Conservation (phyloP, 768 basidiomycete species). For the Jaapia argillacea region DNA sequence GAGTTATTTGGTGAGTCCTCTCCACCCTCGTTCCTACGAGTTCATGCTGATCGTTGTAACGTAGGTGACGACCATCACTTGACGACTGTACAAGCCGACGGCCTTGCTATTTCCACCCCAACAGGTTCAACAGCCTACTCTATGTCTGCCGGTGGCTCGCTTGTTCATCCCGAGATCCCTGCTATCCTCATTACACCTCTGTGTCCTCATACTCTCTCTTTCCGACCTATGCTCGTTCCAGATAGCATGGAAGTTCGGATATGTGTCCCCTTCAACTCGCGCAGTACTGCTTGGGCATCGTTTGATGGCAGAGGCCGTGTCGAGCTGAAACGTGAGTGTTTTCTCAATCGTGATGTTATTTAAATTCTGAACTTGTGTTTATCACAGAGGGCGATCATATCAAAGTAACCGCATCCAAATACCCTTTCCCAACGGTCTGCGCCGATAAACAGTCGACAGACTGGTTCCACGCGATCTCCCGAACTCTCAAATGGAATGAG, state of each 20-base stretch:
- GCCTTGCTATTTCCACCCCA: constrained; percentile 88
- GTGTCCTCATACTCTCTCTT: constrained; percentile 96
- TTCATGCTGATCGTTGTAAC: constrained; percentile 2
- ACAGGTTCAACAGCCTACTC: constrained; percentile 99
- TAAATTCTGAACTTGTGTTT: constrained; percentile 5
- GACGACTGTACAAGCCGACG: constrained; percentile 98
- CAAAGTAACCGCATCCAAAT: constrained; percentile 94
- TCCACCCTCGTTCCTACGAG: neutral
- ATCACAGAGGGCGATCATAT: constrained; percentile 94
- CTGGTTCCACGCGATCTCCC: constrained; percentile 96
- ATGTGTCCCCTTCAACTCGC: constrained; percentile 97
- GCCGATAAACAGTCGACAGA: constrained; percentile 96
- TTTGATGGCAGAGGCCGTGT: constrained; percentile 97
- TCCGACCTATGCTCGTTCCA: constrained; percentile 96
- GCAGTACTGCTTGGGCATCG: constrained; percentile 97
- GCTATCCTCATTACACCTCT: constrained; percentile 95
- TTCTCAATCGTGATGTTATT: neutral
- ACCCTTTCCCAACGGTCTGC: constrained; percentile 97
- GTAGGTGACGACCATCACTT: constrained; percentile 97
- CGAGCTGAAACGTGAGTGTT: constrained; percentile 80
- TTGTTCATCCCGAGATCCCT: constrained; percentile 96
- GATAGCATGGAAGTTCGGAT: constrained; percentile 98
- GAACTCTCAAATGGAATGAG: constrained; percentile 99
- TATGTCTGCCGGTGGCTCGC: constrained; percentile 92
- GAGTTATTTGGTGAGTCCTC: constrained; percentile 83